A percentile compares a stretch with the other conserved stretches of the same genome.
Evolutionary conservation across 495 filamentous ascomycete genomes (phyloP).

Genomic region (Pseudomonodictys pantanalensis): DNA sequence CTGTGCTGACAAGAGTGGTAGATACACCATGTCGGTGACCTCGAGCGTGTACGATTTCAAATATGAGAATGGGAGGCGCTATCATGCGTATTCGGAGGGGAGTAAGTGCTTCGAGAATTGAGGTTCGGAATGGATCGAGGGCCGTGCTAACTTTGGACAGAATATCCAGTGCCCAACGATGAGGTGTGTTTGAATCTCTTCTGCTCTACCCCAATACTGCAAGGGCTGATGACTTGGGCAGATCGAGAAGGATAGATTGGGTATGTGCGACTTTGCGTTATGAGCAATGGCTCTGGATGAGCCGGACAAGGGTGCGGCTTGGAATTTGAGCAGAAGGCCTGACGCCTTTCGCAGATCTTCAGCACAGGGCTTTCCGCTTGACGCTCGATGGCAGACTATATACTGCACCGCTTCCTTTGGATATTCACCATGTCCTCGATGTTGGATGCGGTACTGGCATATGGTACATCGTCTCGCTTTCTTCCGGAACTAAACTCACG

Average conservation of each 20-base stretch:
- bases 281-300: not conserved
- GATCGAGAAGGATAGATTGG: constrained; percentile 48
- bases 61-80: constrained; percentile 55
- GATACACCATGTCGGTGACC: constrained; percentile 26
- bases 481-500: not conserved
- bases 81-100: constrained; percentile 58
- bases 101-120: too few relatives aligned
- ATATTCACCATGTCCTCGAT: constrained; percentile 45
- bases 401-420: constrained; percentile 43
- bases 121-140: too few relatives aligned
- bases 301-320: not conserved
- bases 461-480: constrained; percentile 5
- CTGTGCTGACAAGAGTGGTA: not conserved
- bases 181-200: constrained; percentile 38
- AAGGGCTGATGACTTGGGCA: constrained; percentile 4
- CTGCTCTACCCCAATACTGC: not conserved
- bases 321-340: too few relatives aligned
- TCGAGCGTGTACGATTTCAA: constrained; percentile 17
- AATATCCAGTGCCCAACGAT: constrained; percentile 58
- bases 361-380: constrained; percentile 48
- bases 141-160: too few relatives aligned
- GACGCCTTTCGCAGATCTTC: constrained; percentile 42
- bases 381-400: constrained; percentile 46
- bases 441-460: constrained; percentile 38
- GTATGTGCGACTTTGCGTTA: constrained; percentile 26